A percentile compares a stretch with the other conserved stretches of the same genome.
These are phyloP conservation scores for Fusarium scirpi DNA, from an alignment of 2,329 filamentous ascomycete genomes.

Conservation along the genomic window DNA sequence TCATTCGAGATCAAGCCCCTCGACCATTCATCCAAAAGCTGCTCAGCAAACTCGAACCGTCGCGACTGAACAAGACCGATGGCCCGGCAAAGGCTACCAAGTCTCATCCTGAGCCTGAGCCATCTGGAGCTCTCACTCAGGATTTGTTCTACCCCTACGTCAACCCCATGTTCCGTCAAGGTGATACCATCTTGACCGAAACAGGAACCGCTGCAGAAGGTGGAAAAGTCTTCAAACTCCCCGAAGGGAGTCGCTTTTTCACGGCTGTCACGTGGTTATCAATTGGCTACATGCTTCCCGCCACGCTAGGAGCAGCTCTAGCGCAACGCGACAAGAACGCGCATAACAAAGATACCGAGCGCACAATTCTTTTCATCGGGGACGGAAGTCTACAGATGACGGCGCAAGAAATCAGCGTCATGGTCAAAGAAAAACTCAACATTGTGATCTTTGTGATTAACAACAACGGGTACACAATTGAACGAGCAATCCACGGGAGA, in stretches of 20 bases:
- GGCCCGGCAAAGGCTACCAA: not conserved
- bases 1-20: constrained; percentile 5
- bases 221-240: constrained; percentile 7
- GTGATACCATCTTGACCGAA: constrained; percentile 11
- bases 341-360: not conserved
- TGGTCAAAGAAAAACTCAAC: constrained; percentile 19
- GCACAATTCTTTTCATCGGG: constrained; percentile 17
- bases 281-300: constrained; percentile 27
- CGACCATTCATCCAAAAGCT: not conserved
- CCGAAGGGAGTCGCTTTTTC: not conserved
- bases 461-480: constrained; percentile 23
- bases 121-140: not conserved
- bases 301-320: constrained; percentile 14
- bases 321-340: not conserved
- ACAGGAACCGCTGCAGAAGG: constrained; percentile 25
- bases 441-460: constrained; percentile 21
- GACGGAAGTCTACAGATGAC: constrained; percentile 23
- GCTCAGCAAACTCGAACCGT: not conserved
- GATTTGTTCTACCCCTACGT: constrained; percentile 13
- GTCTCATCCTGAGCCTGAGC: not conserved
- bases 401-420: constrained; percentile 19
- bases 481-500: constrained; percentile 18
- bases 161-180: constrained; percentile 8
- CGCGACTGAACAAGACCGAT: constrained; percentile 1
- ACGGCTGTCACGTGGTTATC: constrained; percentile 24